Evolutionary conservation across 768 basidiomycete species (phyloP), one percentile per base, ranked within the genome.

Genomic region (Fistulinella prunicolor): DNA sequence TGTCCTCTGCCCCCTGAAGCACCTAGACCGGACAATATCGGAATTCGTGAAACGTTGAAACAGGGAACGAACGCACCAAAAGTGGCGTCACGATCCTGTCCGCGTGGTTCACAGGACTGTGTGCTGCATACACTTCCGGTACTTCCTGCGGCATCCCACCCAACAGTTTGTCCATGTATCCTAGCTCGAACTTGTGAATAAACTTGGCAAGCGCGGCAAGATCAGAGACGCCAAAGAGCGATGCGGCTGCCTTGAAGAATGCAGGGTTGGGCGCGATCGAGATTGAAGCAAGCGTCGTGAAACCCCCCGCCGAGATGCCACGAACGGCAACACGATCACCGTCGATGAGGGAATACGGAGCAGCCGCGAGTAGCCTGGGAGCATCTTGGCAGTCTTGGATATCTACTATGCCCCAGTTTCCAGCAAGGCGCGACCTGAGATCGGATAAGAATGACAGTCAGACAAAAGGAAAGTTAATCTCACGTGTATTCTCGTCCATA

Each of bases 401-500:
- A 55, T 93, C 90, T 8, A 83, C 77, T 13, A 89, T 55, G 4
- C 89, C 90, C 90, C 90, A 93, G 12, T 79, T 68, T 6, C 73
- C 76, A 32, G 71, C 70, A 3, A 92, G 78, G 14, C 83, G 44
- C 76, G 74, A 48, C 42, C 64, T 65, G 70, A 70, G 38, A 24
- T 21, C 16, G n/a, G 12, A 24, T 58, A 4, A 36, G 35, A 49
- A 39, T 38, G 6, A n/a, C 1, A 1, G n/a, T 44, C 44, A 0
- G 16, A n/a, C 20, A 10, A 24, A 1, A 17, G 17, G 9, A 34
- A 17, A 19, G 24, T 3, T 21, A 20, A 1, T 19, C 72, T 46
- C 47, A 73, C 73, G 77, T 79, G 60, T 88, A 91, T 37, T 71
- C 68, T 4, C 85, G 76, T 0, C 89, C 89, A 57, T 83, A 89